Conservation (phyloP, 2,329 filamentous ascomycete genomes). For the Colletotrichum sp. region DNA sequence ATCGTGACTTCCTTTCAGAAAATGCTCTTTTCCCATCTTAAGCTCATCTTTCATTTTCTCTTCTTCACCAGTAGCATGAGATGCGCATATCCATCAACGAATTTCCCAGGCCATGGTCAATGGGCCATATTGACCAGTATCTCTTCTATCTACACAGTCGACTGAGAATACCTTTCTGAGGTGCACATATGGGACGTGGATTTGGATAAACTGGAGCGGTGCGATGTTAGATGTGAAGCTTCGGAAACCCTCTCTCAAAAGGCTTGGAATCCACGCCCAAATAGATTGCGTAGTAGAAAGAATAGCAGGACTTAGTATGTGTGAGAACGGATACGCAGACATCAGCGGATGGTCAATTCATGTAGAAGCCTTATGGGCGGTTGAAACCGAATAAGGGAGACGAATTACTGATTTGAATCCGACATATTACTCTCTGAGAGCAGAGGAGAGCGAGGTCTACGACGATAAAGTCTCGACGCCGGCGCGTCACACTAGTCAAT, state of each 20-base stretch:
- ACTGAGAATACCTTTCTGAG: too few species aligned
- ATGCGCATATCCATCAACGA: too few species aligned
- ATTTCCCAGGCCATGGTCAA: too few species aligned
- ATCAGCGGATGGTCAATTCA: background rate
- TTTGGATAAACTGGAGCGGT: too few species aligned
- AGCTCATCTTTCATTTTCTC: too few species aligned
- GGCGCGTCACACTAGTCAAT: background rate
- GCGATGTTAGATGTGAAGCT: too few species aligned
- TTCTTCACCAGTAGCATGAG: too few species aligned
- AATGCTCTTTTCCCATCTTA: too few species aligned
- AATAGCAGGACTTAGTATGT: background rate
- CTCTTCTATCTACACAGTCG: too few species aligned
- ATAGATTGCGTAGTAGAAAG: background rate
- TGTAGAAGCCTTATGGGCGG: background rate
- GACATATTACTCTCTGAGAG: background rate
- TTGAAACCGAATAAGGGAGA: background rate
- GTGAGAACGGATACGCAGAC: background rate
- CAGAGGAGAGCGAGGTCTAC: background rate
- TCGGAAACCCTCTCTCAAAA: background rate
- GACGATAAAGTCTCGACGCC: background rate
- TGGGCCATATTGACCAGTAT: too few species aligned
- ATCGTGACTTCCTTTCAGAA: too few species aligned
- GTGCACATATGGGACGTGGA: too few species aligned
- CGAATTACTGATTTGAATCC: background rate
- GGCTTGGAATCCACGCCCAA: background rate